These are phyloP conservation scores for Ustilago nuda DNA, from an alignment of 1,284 basidiomycete species.

Conservation along the genomic window DNA sequence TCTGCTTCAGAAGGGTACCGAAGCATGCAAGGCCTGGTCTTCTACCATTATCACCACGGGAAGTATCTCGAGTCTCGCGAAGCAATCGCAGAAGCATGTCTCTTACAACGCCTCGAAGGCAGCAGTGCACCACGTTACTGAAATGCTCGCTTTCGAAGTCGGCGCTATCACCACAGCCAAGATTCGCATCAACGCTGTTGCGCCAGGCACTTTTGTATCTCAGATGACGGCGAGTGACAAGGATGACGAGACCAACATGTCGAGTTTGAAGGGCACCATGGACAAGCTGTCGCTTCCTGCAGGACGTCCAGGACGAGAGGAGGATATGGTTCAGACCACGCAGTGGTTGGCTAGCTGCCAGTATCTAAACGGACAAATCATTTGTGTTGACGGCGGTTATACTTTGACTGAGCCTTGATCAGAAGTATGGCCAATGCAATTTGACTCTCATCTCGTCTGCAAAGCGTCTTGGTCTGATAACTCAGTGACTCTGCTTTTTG, in stretches of 20 bases:
- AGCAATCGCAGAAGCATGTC: conserved; percentile 52
- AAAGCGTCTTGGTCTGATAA: not conserved
- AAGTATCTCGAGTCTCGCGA: conserved; percentile 49
- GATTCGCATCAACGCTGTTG: conserved; percentile 58
- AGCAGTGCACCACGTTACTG: conserved; percentile 54
- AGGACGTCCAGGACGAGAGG: conserved; percentile 53
- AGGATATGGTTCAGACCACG: conserved; percentile 59
- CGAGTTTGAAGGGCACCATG: conserved; percentile 48
- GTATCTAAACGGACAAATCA: conserved; percentile 50
- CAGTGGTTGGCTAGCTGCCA: conserved; percentile 49
- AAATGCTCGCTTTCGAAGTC: conserved; percentile 50
- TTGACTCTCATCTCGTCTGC: not conserved
- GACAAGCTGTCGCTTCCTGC: conserved; percentile 48
- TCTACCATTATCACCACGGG: conserved; percentile 47
- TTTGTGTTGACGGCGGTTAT: conserved; percentile 57
- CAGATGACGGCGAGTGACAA: conserved; percentile 52
- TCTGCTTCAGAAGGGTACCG: conserved; percentile 43
- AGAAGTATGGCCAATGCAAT: not conserved
- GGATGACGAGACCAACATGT: conserved; percentile 49
- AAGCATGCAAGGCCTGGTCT: conserved; percentile 40
- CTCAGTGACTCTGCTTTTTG: not conserved
- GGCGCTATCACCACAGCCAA: conserved; percentile 45
- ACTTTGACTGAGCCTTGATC: conserved; percentile 53
- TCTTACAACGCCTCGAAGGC: conserved; percentile 59
- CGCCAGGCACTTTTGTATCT: conserved; percentile 57